These are phyloP conservation scores for Gastrolobium villosum DNA, from an alignment of 306 rosid genomes.

Conservation along the genomic window DNA sequence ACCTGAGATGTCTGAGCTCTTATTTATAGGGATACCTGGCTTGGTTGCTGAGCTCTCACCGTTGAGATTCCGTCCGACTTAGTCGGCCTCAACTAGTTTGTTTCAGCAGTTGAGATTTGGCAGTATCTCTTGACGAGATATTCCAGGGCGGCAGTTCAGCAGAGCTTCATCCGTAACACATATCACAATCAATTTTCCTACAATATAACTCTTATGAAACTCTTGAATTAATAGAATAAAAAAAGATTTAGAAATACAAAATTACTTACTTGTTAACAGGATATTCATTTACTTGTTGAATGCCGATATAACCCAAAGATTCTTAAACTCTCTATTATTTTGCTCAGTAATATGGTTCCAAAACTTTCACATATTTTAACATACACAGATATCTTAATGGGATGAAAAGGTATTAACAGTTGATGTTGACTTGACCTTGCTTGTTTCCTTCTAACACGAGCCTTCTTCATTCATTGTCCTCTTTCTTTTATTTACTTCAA, in stretches of 20 bases:
- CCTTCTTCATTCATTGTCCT: slow-evolving; percentile 28
- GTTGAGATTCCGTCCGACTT: too few species aligned
- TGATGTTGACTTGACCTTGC: slow-evolving; percentile 49
- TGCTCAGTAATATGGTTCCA: background rate
- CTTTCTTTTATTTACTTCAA: slow-evolving; percentile 34
- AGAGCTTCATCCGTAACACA: too few species aligned
- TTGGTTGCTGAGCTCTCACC: too few species aligned
- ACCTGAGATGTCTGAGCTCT: too few species aligned
- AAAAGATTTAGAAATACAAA: background rate
- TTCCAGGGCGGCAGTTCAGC: too few species aligned
- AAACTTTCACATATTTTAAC: background rate
- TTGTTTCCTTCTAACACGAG: slow-evolving; percentile 31
- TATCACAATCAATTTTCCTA: too few species aligned
- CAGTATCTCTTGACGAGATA: too few species aligned
- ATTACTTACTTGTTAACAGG: background rate
- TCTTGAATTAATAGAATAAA: background rate
- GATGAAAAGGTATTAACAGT: background rate
- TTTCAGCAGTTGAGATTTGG: too few species aligned
- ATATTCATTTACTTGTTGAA: background rate
- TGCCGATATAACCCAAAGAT: slow-evolving; percentile 12
- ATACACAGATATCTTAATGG: background rate
- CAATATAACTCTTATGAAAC: too few species aligned
- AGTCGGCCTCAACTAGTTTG: too few species aligned
- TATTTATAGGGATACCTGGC: too few species aligned
- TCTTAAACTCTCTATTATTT: slow-evolving; percentile 11